A percentile compares a stretch with the other conserved stretches of the same genome.
Evolutionary conservation across 441 rosid species (phyloP).

Genomic region (Jatropha podagrica): DNA sequence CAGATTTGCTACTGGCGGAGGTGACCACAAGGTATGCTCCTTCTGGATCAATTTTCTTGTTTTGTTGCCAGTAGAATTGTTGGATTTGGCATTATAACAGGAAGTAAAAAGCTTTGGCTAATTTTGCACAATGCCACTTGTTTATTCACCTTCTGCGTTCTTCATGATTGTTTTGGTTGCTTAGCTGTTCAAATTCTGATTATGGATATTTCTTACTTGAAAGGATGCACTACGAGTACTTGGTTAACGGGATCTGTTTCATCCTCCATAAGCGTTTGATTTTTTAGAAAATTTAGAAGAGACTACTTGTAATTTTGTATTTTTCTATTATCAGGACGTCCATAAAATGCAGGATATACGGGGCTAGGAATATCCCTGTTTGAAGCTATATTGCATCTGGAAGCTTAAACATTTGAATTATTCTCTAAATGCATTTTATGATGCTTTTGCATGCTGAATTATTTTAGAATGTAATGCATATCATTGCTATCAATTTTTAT

Average conservation of each 20-base stretch:
- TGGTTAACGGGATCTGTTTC: neutral
- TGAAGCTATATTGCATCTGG: neutral
- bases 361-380: neutral
- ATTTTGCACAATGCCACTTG: conserved; percentile 4
- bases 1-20: conserved; percentile 98
- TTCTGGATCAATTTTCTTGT: conserved; percentile 5
- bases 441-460: neutral
- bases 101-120: neutral
- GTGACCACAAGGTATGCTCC: conserved; percentile 86
- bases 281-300: neutral
- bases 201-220: neutral
- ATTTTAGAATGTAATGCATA: neutral
- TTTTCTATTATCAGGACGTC: neutral
- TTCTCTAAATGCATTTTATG: neutral
- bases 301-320: neutral
- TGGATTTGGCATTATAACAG: conserved; percentile 1
- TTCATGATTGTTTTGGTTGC: neutral
- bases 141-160: neutral
- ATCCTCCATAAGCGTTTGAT: neutral
- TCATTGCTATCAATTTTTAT: neutral
- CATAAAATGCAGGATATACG: neutral
- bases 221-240: neutral
- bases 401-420: neutral
- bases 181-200: neutral
- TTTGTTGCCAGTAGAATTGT: neutral